A percentile compares a stretch with the other conserved stretches of the same genome.
phyloP scores from a whole-genome alignment of 2,329 filamentous ascomycete species.

The Penicillium sclerotigenum region DNA sequence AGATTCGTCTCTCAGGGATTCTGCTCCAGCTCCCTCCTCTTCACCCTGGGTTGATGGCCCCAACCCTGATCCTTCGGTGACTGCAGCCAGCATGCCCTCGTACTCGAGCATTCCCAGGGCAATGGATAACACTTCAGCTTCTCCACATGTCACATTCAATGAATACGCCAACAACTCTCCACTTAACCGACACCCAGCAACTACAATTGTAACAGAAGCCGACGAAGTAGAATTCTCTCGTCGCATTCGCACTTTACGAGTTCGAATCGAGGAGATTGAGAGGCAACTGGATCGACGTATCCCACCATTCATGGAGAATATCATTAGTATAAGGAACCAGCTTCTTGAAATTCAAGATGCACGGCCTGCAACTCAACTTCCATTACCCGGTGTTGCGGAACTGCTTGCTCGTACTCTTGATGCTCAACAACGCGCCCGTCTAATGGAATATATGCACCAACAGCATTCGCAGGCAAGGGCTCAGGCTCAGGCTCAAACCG shows the following conservation, averaged over 20 bases:
- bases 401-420: slow-evolving; percentile 15
- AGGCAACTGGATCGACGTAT: slow-evolving; percentile 28
- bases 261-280: slow-evolving; percentile 29
- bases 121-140: neutral
- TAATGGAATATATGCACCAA: neutral
- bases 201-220: neutral
- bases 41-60: neutral
- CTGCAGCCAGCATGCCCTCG: neutral
- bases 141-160: neutral
- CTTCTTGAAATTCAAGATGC: slow-evolving; percentile 34
- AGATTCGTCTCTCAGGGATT: neutral
- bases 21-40: neutral
- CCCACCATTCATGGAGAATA: slow-evolving; percentile 30
- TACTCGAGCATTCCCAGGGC: neutral
- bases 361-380: slow-evolving; percentile 27
- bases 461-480: neutral
- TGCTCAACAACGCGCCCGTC: neutral
- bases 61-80: neutral
- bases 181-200: neutral
- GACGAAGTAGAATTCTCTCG: neutral
- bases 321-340: slow-evolving; percentile 30
- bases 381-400: slow-evolving; percentile 22
- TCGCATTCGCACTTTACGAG: slow-evolving; percentile 3
- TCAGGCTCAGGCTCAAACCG: neutral
- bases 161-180: neutral